phyloP scores from a whole-genome alignment of 768 basidiomycete genomes.

The Paxillus ammoniavirescens region DNA sequence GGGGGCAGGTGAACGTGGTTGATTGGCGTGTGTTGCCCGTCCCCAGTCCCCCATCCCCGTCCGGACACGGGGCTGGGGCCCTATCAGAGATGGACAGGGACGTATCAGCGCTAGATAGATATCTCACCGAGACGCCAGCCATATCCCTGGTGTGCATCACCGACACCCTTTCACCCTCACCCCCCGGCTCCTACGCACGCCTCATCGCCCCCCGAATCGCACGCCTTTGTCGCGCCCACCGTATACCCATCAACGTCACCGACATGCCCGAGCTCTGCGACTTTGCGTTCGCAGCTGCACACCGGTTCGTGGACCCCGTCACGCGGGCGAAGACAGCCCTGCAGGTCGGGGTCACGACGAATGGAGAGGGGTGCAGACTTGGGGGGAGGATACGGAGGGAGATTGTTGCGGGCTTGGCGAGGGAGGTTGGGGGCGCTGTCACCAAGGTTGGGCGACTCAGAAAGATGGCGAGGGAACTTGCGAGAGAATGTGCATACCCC shows the following conservation, averaged over 20 bases:
- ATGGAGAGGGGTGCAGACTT: conserved; percentile 87
- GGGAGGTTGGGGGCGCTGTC: conserved; percentile 72
- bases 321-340: conserved; percentile 49
- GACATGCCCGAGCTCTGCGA: conserved; percentile 87
- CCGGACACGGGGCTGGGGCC: neutral
- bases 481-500: conserved; percentile 1
- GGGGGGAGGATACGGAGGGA: conserved; percentile 79
- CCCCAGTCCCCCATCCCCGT: conserved; percentile 35
- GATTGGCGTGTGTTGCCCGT: conserved; percentile 39
- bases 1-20: conserved; percentile 55
- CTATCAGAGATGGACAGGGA: conserved; percentile 32
- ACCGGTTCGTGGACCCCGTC: conserved; percentile 66
- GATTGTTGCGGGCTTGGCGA: conserved; percentile 72
- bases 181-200: conserved; percentile 28
- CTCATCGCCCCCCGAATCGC: conserved; percentile 61
- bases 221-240: conserved; percentile 48
- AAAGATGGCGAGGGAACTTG: conserved; percentile 42
- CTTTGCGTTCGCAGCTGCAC: conserved; percentile 82
- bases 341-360: conserved; percentile 85
- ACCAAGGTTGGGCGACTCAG: conserved; percentile 71
- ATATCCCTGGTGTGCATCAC: conserved; percentile 74
- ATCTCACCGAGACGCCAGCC: conserved; percentile 35
- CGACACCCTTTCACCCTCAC: conserved; percentile 61
- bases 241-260: conserved; percentile 81
- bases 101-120: conserved; percentile 44